Conservation (phyloP, 2,329 filamentous ascomycete species). For the Cytospora piceae region DNA sequence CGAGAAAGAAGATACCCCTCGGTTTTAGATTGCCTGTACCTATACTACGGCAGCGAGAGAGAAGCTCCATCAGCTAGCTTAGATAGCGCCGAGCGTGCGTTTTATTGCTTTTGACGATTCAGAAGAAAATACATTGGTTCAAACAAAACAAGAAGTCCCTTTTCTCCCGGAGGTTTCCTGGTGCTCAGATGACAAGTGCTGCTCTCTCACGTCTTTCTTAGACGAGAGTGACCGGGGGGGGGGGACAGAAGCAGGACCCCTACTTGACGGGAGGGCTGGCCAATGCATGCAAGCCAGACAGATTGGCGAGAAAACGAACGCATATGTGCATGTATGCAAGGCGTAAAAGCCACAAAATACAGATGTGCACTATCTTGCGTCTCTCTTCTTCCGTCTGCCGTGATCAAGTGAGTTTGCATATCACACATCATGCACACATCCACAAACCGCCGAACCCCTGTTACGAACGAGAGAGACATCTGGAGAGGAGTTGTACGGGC, state of each 20-base stretch:
- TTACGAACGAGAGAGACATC: too few relatives aligned
- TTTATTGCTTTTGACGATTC: constrained; percentile 24
- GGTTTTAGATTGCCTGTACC: constrained; percentile 36
- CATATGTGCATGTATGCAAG: background rate
- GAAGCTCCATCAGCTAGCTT: constrained; percentile 33
- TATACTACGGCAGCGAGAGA: constrained; percentile 33
- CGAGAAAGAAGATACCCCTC: constrained; percentile 39
- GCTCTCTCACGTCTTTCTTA: background rate
- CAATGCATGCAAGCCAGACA: background rate
- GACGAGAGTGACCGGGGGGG: background rate
- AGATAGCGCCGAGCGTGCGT: constrained; percentile 33
- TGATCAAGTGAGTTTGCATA: constrained; percentile 1
- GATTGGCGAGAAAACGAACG: background rate
- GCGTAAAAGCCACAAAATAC: background rate
- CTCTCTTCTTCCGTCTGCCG: background rate
- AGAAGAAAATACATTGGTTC: constrained; percentile 12
- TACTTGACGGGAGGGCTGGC: background rate
- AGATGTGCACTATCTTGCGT: background rate
- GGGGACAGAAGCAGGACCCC: background rate
- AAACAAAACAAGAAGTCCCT: constrained; percentile 4
- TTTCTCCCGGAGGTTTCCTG: background rate
- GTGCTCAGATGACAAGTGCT: background rate
- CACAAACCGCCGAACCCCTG: background rate
- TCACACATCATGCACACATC: too few relatives aligned
- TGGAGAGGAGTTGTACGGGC: background rate